Evolutionary conservation across 805 yeast species (phyloP).

Genomic region (Lipomyces yamadae): DNA sequence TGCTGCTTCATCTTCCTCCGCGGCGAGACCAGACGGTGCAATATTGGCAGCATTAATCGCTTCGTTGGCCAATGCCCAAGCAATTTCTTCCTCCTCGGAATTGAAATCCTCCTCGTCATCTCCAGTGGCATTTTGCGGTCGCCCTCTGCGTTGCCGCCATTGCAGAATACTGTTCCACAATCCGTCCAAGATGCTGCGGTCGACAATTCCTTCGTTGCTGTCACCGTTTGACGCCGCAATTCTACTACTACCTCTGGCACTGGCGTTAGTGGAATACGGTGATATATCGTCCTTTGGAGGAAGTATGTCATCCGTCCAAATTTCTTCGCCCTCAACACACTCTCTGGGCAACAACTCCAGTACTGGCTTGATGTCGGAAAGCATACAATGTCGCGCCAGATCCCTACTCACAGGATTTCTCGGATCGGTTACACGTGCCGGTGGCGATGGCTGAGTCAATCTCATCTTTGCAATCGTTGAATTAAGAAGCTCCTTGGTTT

Average conservation of each 20-base stretch:
- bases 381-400: constrained; percentile 39
- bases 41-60: constrained; percentile 6
- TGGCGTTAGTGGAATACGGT: constrained; percentile 32
- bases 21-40: background rate
- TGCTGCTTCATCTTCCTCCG: background rate
- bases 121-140: constrained; percentile 4
- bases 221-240: constrained; percentile 1
- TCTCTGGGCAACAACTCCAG: constrained; percentile 36
- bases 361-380: constrained; percentile 39
- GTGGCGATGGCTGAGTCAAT: constrained; percentile 18
- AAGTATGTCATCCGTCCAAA: constrained; percentile 40
- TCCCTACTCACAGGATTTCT: constrained; percentile 30
- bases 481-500: constrained; percentile 29
- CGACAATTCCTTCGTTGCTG: constrained; percentile 19
- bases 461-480: constrained; percentile 12
- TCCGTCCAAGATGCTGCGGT: constrained; percentile 22
- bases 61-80: constrained; percentile 20
- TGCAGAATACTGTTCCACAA: constrained; percentile 27
- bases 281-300: constrained; percentile 40
- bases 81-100: constrained; percentile 18
- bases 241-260: background rate
- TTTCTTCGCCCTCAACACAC: constrained; percentile 29
- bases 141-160: constrained; percentile 20
- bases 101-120: constrained; percentile 13
- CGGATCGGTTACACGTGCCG: constrained; percentile 14